phyloP scores from a whole-genome alignment of 257 asterid species.

The Osmanthus fragrans region DNA sequence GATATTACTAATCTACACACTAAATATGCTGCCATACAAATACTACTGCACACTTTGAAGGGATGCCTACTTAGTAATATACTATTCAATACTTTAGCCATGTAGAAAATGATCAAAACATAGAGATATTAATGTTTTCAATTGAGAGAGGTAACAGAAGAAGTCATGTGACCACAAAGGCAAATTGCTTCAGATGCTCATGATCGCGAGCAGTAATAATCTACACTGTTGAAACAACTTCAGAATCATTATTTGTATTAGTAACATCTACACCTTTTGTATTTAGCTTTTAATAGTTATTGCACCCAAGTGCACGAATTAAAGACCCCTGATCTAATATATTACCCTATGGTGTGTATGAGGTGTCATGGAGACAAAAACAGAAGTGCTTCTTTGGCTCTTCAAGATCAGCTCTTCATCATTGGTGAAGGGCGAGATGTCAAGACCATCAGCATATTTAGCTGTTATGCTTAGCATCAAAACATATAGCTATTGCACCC shows the following conservation, averaged over 20 bases:
- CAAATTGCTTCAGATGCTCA: neutral
- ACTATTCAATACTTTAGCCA: neutral
- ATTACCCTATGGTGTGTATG: neutral
- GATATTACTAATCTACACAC: neutral
- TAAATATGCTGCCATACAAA: neutral
- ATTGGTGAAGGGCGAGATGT: neutral
- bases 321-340: neutral
- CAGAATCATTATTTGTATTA: neutral
- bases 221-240: neutral
- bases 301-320: neutral
- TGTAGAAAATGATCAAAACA: neutral
- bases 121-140: neutral
- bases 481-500: neutral
- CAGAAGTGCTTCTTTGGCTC: neutral
- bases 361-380: neutral
- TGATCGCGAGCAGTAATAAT: neutral
- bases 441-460: neutral
- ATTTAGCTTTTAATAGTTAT: neutral
- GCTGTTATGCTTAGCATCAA: neutral
- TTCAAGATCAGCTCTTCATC: neutral
- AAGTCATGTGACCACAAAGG: neutral
- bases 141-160: neutral
- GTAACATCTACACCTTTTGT: neutral
- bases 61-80: neutral
- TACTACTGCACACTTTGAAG: neutral